phyloP scores from a whole-genome alignment of 768 basidiomycete genomes.

The Boletus edulis region DNA sequence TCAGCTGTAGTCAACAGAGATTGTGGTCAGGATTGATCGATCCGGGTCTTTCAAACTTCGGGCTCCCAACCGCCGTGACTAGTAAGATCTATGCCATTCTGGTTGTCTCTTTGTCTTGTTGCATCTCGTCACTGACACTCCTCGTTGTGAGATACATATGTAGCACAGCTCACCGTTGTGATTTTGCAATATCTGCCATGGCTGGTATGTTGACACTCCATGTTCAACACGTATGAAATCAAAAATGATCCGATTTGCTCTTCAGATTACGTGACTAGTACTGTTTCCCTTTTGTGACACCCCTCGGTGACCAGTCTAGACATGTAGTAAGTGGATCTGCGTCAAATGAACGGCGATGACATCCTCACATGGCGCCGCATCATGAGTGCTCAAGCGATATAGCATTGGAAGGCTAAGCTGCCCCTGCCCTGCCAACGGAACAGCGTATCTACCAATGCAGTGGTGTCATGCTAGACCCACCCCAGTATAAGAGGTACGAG shows the following conservation, averaged over 20 bases:
- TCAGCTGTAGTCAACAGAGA: background rate
- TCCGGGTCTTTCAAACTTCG: background rate
- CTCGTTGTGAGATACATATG: background rate
- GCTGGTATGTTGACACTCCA: background rate
- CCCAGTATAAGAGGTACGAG: background rate
- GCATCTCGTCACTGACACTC: background rate
- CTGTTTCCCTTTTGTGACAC: background rate
- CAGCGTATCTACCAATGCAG: background rate
- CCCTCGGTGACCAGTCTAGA: background rate
- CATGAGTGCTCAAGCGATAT: background rate
- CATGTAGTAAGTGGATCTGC: background rate
- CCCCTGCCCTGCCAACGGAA: background rate
- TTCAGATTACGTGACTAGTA: background rate
- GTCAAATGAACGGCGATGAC: background rate
- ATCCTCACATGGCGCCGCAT: background rate
- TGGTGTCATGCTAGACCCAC: background rate
- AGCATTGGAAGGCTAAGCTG: background rate
- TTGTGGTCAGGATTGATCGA: background rate
- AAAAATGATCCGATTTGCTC: background rate
- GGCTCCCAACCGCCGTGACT: background rate
- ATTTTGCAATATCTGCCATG: background rate
- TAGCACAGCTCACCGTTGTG: background rate
- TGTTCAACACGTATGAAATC: background rate
- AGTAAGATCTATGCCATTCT: background rate
- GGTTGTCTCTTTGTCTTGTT: background rate